Evolutionary conservation across 768 basidiomycete genomes (phyloP).

Genomic region (Dacryopinax primogenitus): DNA sequence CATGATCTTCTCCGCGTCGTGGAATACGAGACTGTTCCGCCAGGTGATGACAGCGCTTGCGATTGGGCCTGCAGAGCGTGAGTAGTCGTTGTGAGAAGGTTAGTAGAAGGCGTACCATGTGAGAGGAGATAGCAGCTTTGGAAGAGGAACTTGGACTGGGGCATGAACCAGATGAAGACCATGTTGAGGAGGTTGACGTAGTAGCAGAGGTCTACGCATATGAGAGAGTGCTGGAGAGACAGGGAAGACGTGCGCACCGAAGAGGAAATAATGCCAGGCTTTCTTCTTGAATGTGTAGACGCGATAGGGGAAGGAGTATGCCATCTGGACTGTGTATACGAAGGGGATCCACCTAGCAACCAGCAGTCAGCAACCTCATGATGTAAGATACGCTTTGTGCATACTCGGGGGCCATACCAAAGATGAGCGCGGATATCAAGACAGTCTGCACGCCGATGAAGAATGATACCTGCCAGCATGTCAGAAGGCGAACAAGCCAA

Average conservation of each 20-base stretch:
- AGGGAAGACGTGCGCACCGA: conserved; percentile 33
- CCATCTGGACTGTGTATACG: conserved; percentile 64
- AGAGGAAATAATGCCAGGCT: conserved; percentile 87
- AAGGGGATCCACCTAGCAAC: conserved; percentile 67
- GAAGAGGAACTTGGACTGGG: conserved; percentile 62
- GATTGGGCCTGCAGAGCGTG: conserved; percentile 39
- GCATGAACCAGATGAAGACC: conserved; percentile 82
- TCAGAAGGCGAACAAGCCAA: neutral
- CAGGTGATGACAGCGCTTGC: conserved; percentile 95
- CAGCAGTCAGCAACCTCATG: neutral
- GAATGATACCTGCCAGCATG: conserved; percentile 46
- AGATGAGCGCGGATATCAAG: conserved; percentile 68
- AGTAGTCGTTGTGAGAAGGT: neutral
- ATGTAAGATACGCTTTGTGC: conserved; percentile 23
- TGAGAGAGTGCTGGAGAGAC: neutral
- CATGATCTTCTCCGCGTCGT: conserved; percentile 92
- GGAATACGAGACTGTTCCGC: conserved; percentile 97
- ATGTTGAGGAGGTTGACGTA: conserved; percentile 86
- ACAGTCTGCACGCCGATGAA: conserved; percentile 89
- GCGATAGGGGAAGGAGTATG: conserved; percentile 71
- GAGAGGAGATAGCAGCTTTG: conserved; percentile 87
- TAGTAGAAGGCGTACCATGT: conserved; percentile 37
- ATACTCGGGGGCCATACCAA: conserved; percentile 77
- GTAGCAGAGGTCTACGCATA: conserved; percentile 51
- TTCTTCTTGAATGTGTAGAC: conserved; percentile 82